Evolutionary conservation across 352 stramenopile genomes (phyloP).

Genomic region (Globisporangium emineosum): DNA sequence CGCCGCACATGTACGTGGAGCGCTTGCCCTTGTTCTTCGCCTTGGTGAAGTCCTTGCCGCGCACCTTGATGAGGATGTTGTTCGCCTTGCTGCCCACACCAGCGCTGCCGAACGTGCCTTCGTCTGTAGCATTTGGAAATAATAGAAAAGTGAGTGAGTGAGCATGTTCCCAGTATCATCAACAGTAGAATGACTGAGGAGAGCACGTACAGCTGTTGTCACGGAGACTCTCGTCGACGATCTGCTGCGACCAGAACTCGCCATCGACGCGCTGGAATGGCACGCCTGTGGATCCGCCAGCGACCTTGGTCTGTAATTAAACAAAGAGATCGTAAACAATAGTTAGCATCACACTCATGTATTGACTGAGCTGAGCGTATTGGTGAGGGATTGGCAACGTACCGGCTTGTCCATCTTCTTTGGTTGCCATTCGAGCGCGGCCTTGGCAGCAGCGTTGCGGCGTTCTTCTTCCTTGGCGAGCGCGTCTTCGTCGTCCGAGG

Average conservation of each 20-base stretch:
- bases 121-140: conserved; percentile 47
- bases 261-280: conserved; percentile 98
- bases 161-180: neutral
- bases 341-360: too few species aligned
- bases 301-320: conserved; percentile 25
- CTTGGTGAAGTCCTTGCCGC: conserved; percentile 99
- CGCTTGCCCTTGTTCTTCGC: conserved; percentile 99
- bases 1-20: conserved; percentile 93
- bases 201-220: conserved; percentile 94
- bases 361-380: too few species aligned
- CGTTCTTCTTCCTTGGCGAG: conserved; percentile 77
- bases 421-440: conserved; percentile 89
- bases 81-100: conserved; percentile 97
- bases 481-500: conserved; percentile 48
- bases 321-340: too few species aligned
- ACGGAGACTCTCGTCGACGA: conserved; percentile 91
- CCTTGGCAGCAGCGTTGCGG: conserved; percentile 76
- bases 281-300: conserved; percentile 81
- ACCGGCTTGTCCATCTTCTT: conserved; percentile 79
- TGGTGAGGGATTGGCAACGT: conserved; percentile 9
- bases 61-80: conserved; percentile 96
- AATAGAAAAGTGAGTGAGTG: neutral
- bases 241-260: conserved; percentile 92
- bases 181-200: neutral
- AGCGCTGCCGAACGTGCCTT: conserved; percentile 93